A percentile compares a stretch with the other conserved stretches of the same genome.
Evolutionary conservation across 2,329 filamentous ascomycete genomes (phyloP).

Genomic region (Capronia epimyces): DNA sequence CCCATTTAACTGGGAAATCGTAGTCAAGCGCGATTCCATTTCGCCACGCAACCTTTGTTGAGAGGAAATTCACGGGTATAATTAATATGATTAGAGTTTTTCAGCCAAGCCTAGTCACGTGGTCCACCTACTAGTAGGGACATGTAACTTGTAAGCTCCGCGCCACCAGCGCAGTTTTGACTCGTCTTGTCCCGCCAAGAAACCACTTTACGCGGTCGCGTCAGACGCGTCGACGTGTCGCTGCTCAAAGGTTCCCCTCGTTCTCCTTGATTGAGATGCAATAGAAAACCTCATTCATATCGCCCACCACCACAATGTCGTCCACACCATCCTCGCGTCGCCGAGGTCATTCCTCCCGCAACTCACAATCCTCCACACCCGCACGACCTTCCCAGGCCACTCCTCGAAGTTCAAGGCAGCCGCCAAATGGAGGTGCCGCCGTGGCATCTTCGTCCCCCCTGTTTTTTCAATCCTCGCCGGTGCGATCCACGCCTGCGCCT

Average conservation of each 20-base stretch:
- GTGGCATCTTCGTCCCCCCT: conserved; percentile 70
- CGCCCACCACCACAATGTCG: conserved; percentile 23
- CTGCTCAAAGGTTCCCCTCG: neutral
- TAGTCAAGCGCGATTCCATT: too few species aligned
- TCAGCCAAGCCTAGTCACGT: too few species aligned
- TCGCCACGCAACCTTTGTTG: too few species aligned
- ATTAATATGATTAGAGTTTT: too few species aligned
- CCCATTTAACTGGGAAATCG: too few species aligned
- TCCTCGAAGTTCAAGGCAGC: conserved; percentile 36
- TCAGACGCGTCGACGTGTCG: conserved; percentile 1
- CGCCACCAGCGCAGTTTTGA: too few species aligned
- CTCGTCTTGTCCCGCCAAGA: too few species aligned
- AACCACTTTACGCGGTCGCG: conserved; percentile 14
- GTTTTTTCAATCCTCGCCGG: conserved; percentile 64
- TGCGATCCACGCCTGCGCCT: conserved; percentile 37
- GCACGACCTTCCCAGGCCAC: conserved; percentile 32
- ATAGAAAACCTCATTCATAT: neutral
- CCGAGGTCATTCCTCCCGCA: conserved; percentile 38
- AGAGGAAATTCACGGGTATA: too few species aligned
- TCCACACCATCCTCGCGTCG: conserved; percentile 42
- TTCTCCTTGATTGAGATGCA: neutral
- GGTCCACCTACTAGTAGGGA: neutral
- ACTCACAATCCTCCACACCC: conserved; percentile 39
- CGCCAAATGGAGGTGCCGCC: conserved; percentile 30
- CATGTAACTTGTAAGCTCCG: too few species aligned